Evolutionary conservation across 2,329 filamentous ascomycete genomes (phyloP).

Genomic region (Claviceps sp.): DNA sequence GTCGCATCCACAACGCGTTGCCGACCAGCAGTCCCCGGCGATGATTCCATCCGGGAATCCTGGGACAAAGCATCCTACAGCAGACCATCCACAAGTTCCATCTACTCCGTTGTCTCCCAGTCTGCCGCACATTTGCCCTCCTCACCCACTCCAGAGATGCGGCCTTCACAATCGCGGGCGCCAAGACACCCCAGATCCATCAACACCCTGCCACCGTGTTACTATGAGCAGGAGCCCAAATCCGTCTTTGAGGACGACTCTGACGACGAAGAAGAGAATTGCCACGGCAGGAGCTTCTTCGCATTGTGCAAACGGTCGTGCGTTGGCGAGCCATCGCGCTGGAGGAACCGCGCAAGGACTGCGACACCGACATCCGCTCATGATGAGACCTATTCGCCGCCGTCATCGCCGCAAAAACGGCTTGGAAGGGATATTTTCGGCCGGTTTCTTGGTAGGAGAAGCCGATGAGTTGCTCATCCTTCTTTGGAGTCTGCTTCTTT

Average conservation of each 20-base stretch:
- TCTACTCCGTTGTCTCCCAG: conserved; percentile 13
- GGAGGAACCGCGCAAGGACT: neutral
- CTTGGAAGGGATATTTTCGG: conserved; percentile 22
- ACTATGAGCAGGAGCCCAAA: conserved; percentile 16
- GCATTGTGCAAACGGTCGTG: conserved; percentile 26
- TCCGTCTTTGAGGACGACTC: conserved; percentile 35
- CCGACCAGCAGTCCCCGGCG: neutral
- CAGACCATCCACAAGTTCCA: conserved; percentile 3
- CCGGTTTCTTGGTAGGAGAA: conserved; percentile 23
- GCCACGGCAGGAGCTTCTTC: conserved; percentile 19
- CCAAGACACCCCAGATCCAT: conserved; percentile 17
- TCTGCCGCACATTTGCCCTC: conserved; percentile 11
- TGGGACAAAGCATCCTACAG: neutral
- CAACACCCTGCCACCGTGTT: conserved; percentile 9
- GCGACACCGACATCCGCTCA: neutral
- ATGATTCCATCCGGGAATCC: neutral
- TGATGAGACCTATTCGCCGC: neutral
- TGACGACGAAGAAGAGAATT: conserved; percentile 23
- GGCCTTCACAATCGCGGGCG: conserved; percentile 8
- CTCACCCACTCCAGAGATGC: conserved; percentile 4
- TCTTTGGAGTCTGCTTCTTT: no score
- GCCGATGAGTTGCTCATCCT: conserved; percentile 4
- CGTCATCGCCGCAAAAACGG: conserved; percentile 12
- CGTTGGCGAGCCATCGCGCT: conserved; percentile 18
- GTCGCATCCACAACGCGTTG: conserved; percentile 8